phyloP scores from a whole-genome alignment of 371 early-diverging fungal genomes.

The Umbelopsis sp. region DNA sequence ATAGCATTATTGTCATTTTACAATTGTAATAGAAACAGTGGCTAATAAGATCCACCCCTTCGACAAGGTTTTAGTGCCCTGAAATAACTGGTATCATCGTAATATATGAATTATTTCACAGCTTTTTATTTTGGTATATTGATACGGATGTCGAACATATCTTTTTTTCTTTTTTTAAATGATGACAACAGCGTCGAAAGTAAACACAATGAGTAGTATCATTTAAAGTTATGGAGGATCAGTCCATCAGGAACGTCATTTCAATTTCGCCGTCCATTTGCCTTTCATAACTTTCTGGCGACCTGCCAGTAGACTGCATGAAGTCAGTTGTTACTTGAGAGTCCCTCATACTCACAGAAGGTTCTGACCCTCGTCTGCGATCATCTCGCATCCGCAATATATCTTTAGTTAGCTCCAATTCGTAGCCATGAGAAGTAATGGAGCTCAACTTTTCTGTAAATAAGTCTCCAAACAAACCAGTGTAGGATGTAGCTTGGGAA shows the following conservation, averaged over 20 bases:
- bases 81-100: no score
- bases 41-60: no score
- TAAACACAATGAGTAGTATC: no score
- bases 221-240: no score
- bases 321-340: not conserved
- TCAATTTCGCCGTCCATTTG: not conserved
- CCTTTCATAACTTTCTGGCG: not conserved
- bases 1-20: no score
- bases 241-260: not conserved
- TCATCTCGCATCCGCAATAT: slow-evolving; percentile 5
- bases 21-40: no score
- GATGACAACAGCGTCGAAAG: no score
- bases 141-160: no score
- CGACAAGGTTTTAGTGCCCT: no score
- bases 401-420: slow-evolving; percentile 4
- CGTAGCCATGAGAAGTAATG: not conserved
- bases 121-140: no score
- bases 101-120: no score
- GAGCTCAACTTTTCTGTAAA: not conserved
- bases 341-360: not conserved
- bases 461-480: not conserved
- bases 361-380: slow-evolving; percentile 9
- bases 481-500: not conserved
- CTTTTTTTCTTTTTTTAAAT: no score
- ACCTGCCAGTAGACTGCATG: not conserved